phyloP scores from a whole-genome alignment of 1,284 basidiomycete species.

The Cryptococcus hybrid region DNA sequence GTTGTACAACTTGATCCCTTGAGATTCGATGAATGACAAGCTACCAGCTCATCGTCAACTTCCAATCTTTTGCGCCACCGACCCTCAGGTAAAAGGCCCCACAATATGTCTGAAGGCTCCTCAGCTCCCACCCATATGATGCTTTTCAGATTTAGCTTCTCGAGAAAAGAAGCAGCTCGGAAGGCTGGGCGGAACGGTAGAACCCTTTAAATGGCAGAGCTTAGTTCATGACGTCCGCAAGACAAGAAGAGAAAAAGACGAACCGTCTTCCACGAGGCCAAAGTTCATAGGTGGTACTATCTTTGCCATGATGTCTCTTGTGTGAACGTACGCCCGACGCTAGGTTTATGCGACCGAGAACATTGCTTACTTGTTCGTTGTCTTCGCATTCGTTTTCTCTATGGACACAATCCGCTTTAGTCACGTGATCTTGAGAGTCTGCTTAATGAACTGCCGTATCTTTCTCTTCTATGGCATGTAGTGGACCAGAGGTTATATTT shows the following conservation, averaged over 20 bases:
- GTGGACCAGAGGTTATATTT: too few relatives aligned
- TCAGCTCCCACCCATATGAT: slow-evolving; percentile 58
- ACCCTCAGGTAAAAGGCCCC: slow-evolving; percentile 17
- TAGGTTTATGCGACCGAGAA: too few relatives aligned
- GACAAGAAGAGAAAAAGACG: slow-evolving; percentile 6
- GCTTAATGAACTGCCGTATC: too few relatives aligned
- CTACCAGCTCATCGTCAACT: slow-evolving; percentile 24
- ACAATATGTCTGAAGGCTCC: slow-evolving; percentile 55
- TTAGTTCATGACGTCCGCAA: background rate
- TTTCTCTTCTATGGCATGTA: too few relatives aligned
- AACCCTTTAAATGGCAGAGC: slow-evolving; percentile 37
- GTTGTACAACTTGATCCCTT: slow-evolving; percentile 44
- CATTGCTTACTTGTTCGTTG: background rate
- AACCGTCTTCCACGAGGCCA: slow-evolving; percentile 55
- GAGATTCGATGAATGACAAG: slow-evolving; percentile 46
- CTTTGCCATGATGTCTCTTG: slow-evolving; percentile 34
- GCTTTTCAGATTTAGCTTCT: slow-evolving; percentile 53
- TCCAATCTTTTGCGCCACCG: too few relatives aligned
- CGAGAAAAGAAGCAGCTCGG: slow-evolving; percentile 57
- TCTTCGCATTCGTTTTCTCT: too few relatives aligned
- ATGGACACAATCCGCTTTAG: too few relatives aligned
- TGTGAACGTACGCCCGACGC: background rate
- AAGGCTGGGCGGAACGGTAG: slow-evolving; percentile 56
- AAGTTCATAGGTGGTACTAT: slow-evolving; percentile 56
- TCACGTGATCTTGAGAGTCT: too few relatives aligned